phyloP scores from a whole-genome alignment of 768 basidiomycete species.

The button mushroom (Agaricus bisporus) region DNA sequence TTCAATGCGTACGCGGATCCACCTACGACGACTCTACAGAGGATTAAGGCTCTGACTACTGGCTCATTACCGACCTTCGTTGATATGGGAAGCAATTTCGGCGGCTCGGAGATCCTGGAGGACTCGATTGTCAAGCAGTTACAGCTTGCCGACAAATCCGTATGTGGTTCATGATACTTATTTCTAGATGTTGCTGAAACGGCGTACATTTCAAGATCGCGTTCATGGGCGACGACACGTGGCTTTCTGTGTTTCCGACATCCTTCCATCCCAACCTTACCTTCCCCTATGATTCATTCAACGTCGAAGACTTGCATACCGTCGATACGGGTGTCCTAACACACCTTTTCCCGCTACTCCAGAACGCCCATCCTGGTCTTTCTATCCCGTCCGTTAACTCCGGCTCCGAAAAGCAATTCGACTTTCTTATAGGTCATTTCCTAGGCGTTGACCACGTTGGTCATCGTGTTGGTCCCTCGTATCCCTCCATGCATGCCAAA shows the following conservation, averaged over 20 bases:
- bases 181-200: constrained; percentile 4
- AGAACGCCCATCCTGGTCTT: constrained; percentile 19
- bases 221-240: constrained; percentile 97
- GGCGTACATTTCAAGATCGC: constrained; percentile 43
- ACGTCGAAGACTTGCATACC: constrained; percentile 95
- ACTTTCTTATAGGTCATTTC: constrained; percentile 87
- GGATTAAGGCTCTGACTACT: constrained; percentile 92
- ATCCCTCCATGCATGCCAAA: constrained; percentile 81
- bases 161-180: constrained; percentile 18
- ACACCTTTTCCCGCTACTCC: constrained; percentile 78
- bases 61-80: constrained; percentile 95
- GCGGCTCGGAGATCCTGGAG: constrained; percentile 77
- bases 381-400: background rate
- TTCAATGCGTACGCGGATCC: constrained; percentile 92
- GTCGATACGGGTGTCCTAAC: constrained; percentile 88
- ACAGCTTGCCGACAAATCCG: constrained; percentile 49
- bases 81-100: constrained; percentile 91
- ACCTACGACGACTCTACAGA: constrained; percentile 90
- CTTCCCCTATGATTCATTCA: constrained; percentile 92
- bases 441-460: constrained; percentile 97
- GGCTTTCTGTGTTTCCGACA: constrained; percentile 84
- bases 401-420: constrained; percentile 49
- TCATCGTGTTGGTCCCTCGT: constrained; percentile 88
- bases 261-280: constrained; percentile 68
- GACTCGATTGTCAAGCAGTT: constrained; percentile 85